Conservation (phyloP, 495 filamentous ascomycete species). For the Filosporella fistucella region DNA sequence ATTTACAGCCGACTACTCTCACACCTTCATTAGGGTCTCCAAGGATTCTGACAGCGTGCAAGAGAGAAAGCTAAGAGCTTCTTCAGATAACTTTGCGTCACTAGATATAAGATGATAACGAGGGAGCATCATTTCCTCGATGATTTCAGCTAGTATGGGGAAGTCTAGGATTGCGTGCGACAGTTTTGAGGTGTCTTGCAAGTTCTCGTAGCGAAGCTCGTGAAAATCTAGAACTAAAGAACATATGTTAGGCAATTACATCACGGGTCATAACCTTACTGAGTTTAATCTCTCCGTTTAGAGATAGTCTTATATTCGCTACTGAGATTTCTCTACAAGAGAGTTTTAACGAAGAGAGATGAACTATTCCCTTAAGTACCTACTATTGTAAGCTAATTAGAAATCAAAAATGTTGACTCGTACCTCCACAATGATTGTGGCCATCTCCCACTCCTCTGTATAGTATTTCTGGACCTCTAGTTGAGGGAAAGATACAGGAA, state of each 20-base stretch:
- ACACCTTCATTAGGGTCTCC: neutral
- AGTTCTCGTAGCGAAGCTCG: neutral
- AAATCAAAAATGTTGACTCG: too few species aligned
- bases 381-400: neutral
- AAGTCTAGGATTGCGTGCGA: constrained; percentile 9
- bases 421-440: constrained; percentile 9
- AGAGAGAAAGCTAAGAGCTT: constrained; percentile 10
- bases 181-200: constrained; percentile 1
- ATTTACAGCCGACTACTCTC: neutral
- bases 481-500: constrained; percentile 4
- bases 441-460: constrained; percentile 13
- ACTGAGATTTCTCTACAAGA: neutral
- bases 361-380: neutral
- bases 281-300: constrained; percentile 10
- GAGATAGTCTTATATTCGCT: neutral
- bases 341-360: neutral
- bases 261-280: neutral
- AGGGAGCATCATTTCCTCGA: constrained; percentile 12
- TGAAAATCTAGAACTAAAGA: neutral
- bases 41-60: constrained; percentile 3
- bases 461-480: constrained; percentile 1
- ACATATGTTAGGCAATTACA: neutral
- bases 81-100: neutral
- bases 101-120: constrained; percentile 6
- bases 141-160: constrained; percentile 8